Evolutionary conservation across 140 eudicot species (phyloP).

Genomic region (Senecio squalidus): DNA sequence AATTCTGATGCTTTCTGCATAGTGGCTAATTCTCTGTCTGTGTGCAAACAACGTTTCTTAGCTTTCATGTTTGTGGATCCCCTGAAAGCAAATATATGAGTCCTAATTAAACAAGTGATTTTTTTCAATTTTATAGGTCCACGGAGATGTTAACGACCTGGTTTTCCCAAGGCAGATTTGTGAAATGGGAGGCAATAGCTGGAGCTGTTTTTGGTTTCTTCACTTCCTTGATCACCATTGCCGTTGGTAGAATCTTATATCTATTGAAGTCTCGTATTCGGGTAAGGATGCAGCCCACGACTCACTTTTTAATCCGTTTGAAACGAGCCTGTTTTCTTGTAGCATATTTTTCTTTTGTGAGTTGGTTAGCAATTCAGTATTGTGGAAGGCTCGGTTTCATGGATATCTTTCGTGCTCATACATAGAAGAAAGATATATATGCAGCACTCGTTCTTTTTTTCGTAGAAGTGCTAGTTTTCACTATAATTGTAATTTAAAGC

Average conservation of each 20-base stretch:
- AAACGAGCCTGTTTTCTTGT: slow-evolving; percentile 55
- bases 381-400: slow-evolving; percentile 61
- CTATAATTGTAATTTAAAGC: slow-evolving; percentile 18
- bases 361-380: slow-evolving; percentile 74
- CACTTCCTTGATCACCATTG: slow-evolving; percentile 46
- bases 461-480: slow-evolving; percentile 22
- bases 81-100: background rate
- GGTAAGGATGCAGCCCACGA: slow-evolving; percentile 14
- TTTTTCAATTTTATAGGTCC: slow-evolving; percentile 43
- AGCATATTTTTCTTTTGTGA: slow-evolving; percentile 66
- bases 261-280: slow-evolving; percentile 28
- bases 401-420: slow-evolving; percentile 31
- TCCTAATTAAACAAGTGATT: background rate
- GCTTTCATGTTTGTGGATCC: background rate
- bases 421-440: slow-evolving; percentile 28
- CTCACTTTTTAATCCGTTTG: slow-evolving; percentile 29
- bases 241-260: slow-evolving; percentile 36
- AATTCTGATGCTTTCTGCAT: background rate
- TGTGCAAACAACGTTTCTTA: background rate
- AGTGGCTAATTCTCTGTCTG: background rate
- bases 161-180: slow-evolving; percentile 31
- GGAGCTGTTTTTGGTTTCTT: slow-evolving; percentile 63
- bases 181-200: slow-evolving; percentile 61
- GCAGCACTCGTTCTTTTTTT: slow-evolving; percentile 24
- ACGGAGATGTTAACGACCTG: slow-evolving; percentile 48